Conservation (phyloP, 352 stramenopile species). For the Phytopythium chamaehyphon region DNA sequence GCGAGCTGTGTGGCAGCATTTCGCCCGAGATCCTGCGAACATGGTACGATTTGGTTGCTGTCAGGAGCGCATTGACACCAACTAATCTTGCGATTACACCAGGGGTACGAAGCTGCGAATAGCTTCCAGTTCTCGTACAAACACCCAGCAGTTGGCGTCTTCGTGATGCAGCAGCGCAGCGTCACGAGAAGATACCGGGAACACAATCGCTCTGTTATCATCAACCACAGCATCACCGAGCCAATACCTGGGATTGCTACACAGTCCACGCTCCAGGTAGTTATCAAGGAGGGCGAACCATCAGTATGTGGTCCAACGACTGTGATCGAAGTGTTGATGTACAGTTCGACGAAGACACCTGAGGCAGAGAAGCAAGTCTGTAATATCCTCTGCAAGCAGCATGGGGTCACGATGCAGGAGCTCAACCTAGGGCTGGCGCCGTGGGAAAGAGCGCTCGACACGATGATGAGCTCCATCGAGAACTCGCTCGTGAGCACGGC, state of each 20-base stretch:
- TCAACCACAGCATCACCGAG: not conserved
- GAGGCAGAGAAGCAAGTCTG: too few relatives aligned
- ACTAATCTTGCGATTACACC: not conserved
- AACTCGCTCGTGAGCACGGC: not conserved
- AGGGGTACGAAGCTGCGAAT: not conserved
- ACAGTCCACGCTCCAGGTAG: not conserved
- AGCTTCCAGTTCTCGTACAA: not conserved
- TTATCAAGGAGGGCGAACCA: not conserved
- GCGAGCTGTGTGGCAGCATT: not conserved
- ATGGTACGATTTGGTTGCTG: not conserved
- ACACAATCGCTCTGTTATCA: not conserved
- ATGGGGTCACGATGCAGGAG: too few relatives aligned
- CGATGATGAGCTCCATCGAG: not conserved
- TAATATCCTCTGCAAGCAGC: too few relatives aligned
- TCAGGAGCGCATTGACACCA: too few relatives aligned
- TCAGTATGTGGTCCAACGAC: not conserved
- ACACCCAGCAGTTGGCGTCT: not conserved
- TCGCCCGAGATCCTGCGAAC: not conserved
- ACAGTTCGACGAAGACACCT: not conserved
- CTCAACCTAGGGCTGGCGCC: not conserved
- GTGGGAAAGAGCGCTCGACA: not conserved
- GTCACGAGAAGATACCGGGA: not conserved
- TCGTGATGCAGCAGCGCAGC: not conserved
- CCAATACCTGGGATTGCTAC: not conserved
- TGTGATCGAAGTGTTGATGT: not conserved